Evolutionary conservation across 2,329 filamentous ascomycete genomes (phyloP).

Genomic region (Stenocarpella maydis): DNA sequence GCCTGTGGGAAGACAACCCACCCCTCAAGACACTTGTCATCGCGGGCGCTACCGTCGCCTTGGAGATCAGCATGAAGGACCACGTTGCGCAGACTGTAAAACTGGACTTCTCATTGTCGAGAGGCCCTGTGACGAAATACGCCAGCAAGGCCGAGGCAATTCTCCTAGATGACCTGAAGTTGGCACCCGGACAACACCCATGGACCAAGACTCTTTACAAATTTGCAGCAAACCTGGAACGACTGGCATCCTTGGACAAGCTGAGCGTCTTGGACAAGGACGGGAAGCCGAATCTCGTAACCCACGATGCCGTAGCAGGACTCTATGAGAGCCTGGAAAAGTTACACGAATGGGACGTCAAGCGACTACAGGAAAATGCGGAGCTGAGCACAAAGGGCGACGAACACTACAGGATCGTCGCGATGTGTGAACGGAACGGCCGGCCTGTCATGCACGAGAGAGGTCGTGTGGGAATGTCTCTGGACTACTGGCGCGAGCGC

Average conservation of each 20-base stretch:
- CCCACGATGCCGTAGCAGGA: slow-evolving; percentile 79
- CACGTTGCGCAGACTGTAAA: slow-evolving; percentile 70
- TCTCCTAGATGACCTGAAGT: slow-evolving; percentile 69
- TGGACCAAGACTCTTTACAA: slow-evolving; percentile 75
- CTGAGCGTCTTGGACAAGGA: slow-evolving; percentile 63
- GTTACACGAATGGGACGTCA: slow-evolving; percentile 76
- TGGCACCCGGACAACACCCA: slow-evolving; percentile 66
- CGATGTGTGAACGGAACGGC: slow-evolving; percentile 75
- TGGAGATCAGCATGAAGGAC: slow-evolving; percentile 69
- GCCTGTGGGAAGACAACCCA: slow-evolving; percentile 62
- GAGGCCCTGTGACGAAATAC: slow-evolving; percentile 65
- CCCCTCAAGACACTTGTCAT: slow-evolving; percentile 65
- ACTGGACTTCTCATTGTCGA: slow-evolving; percentile 68
- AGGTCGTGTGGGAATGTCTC: slow-evolving; percentile 70
- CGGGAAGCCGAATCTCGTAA: slow-evolving; percentile 68
- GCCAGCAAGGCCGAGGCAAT: slow-evolving; percentile 70
- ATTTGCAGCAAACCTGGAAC: slow-evolving; percentile 77
- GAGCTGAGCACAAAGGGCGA: slow-evolving; percentile 55
- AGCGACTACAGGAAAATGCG: slow-evolving; percentile 61
- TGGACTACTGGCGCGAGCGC: slow-evolving; percentile 81
- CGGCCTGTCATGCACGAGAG: slow-evolving; percentile 75
- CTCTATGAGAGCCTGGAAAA: slow-evolving; percentile 74
- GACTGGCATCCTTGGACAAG: slow-evolving; percentile 73
- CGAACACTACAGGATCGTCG: slow-evolving; percentile 61
- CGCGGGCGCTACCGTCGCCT: slow-evolving; percentile 66